phyloP scores from a whole-genome alignment of 1,139 yeast species.

The Nematodospora anomalae region DNA sequence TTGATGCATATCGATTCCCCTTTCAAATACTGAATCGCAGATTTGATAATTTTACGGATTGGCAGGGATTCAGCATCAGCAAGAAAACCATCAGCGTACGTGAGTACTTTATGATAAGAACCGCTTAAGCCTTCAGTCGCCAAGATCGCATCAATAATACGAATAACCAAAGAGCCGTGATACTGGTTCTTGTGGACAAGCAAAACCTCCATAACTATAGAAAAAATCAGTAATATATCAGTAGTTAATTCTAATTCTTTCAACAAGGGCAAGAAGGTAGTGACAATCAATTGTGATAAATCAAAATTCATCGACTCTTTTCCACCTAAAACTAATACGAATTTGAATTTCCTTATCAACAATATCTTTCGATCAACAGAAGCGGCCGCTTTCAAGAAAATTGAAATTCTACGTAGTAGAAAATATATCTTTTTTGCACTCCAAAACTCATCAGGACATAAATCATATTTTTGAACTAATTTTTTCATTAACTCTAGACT shows the following conservation, averaged over 20 bases:
- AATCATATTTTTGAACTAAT: conserved; percentile 21
- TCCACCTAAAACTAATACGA: conserved; percentile 33
- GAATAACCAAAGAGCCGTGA: conserved; percentile 3
- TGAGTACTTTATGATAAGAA: conserved; percentile 2
- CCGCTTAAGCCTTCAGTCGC: not conserved
- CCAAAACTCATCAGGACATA: conserved; percentile 34
- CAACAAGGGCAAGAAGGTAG: conserved; percentile 23
- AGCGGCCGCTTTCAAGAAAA: conserved; percentile 22
- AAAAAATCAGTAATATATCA: conserved; percentile 8
- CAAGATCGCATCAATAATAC: not conserved
- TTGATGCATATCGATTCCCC: conserved; percentile 7
- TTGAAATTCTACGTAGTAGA: conserved; percentile 33
- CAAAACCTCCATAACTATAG: not conserved
- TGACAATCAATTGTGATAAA: conserved; percentile 22
- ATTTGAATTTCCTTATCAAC: conserved; percentile 39
- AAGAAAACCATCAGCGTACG: conserved; percentile 14
- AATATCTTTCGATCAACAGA: conserved; percentile 23
- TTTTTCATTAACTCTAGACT: conserved; percentile 24
- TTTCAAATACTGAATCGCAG: conserved; percentile 16
- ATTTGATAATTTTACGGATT: conserved; percentile 15
- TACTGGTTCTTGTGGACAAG: not conserved
- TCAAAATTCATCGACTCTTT: conserved; percentile 14
- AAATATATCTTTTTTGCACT: conserved; percentile 33
- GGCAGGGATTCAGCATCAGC: conserved; percentile 8
- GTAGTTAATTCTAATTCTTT: not conserved